Conservation (phyloP, 1,284 basidiomycete species). For the Pascua sp. region DNA sequence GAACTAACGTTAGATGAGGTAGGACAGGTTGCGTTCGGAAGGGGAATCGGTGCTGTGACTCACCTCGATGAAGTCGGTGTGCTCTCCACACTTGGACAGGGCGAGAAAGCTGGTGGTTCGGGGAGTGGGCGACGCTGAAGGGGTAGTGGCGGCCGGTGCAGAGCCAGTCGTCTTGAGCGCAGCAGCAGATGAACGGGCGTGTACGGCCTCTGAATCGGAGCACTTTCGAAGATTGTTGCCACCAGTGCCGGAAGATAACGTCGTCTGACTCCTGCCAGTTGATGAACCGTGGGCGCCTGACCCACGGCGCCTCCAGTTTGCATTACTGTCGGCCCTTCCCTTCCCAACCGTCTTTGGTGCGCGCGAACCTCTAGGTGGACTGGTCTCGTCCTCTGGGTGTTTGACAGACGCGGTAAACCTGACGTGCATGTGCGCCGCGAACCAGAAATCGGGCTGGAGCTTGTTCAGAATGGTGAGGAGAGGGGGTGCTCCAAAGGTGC, state of each 20-base stretch:
- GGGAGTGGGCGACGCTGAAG: too few species aligned
- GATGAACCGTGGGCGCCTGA: too few species aligned
- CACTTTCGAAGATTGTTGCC: too few species aligned
- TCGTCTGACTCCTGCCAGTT: too few species aligned
- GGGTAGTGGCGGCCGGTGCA: too few species aligned
- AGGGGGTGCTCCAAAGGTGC: conserved; percentile 82
- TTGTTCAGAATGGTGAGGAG: conserved; percentile 70
- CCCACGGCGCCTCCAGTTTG: conserved; percentile 39
- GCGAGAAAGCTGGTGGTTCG: conserved; percentile 63
- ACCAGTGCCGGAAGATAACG: too few species aligned
- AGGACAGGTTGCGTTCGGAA: not conserved
- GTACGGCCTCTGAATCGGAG: too few species aligned
- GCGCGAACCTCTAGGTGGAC: too few species aligned
- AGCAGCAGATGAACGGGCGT: too few species aligned
- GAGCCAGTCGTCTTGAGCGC: too few species aligned
- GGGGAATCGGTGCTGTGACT: not conserved
- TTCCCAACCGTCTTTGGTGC: not conserved
- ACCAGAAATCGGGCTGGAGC: conserved; percentile 84
- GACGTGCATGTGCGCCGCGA: conserved; percentile 88
- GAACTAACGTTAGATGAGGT: conserved; percentile 55
- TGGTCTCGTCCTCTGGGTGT: too few species aligned
- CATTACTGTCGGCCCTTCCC: conserved; percentile 64
- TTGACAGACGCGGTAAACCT: conserved; percentile 49
- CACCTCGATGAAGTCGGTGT: conserved; percentile 80
- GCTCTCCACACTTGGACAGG: conserved; percentile 83